Evolutionary conservation across 768 basidiomycete species (phyloP), one percentile per base, ranked within the genome.

Genomic region (Tylopilus intermedius): DNA sequence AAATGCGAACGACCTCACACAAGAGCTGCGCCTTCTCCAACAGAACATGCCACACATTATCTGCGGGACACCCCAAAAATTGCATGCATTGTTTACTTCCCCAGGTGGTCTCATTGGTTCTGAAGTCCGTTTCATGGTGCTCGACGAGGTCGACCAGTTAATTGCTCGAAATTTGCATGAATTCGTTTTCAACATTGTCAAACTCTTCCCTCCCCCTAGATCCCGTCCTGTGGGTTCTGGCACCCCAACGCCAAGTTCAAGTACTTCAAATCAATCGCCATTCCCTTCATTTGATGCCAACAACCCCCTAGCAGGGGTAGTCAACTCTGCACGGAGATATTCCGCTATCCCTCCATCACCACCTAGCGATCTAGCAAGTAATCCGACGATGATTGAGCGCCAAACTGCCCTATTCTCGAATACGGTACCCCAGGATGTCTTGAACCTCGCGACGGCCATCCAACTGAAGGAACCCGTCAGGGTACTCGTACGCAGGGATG

Each of bases 121-220:
- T 11, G 93, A 94, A 65, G 90, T 97, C 49, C 82, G 93, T 42
- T 89, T 98, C 75, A 78, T 99, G 50, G 91, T 97, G 33, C 79
- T 99, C 18, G 96, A 99, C 64, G 96, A 99, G 67, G 94, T 96
- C 45, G 96, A 99, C 67, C 96, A 98, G 65, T 74, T 99, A 58
- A 96, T 99, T 66, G 95, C 96, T 15, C 84, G 96, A 51, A 98
- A 97, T 66, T 74, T 98, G 49, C 92, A 96, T 63, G 96, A 98
- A 49, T 91, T 86, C 65, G 95, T 99, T 22, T 88, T 92, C 72
- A 88, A 83, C 62, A 89, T 98, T 61, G 90, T 94, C 65, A 94
- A 93, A 62, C 74, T 94, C 44, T 76, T 99, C 40, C 96, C 96
- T n/a, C 78, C 88, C 7, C 88, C 94, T 27, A 84, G 87, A 30